Evolutionary conservation across 371 early-diverging fungal species (phyloP), one percentile per base, ranked within the genome.

Genomic region (Circinella minor): DNA sequence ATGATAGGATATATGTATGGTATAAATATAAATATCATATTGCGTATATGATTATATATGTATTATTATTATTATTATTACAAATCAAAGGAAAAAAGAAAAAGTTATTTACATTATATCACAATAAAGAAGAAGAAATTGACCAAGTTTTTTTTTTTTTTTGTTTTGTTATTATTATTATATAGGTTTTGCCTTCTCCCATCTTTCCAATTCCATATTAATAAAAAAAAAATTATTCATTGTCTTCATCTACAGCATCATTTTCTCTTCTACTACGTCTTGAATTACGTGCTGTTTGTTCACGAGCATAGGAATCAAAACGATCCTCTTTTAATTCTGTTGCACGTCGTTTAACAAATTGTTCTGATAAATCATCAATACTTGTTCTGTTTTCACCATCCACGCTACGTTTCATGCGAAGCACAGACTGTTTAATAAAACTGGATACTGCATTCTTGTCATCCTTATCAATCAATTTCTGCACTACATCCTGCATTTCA

Each of bases 381-480:
- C 55, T 62, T 34, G 67, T 36, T 34, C 61, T 20, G 27, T 68
- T 37, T 36, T 55, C 51, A 37, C 14, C 36, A 20, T 70, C 66
- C 9, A 55, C 39, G 43, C 63, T 63, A 13, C 60, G 68, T 57
- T 69, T 65, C 59, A 65, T 64, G 57, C 55, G 68, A 13, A 34
- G 68, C 18, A 63, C 55, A 18, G 81, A 78, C 27, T 73, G 75
- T 34, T 71, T 67, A 7, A 87, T 68, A 15, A 83, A 90, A 77
- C 83, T 81, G 38, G 81, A 75, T 55, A 95, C 91, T 0, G 93
- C 93, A 34, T 92, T 92, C 62, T 86, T 89, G 66, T 98, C 97
- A 65, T 94, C 94, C 79, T 97, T 98, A 55, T 94, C 93, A 10
- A 97, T 95, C 84, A 91, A 93, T 51, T 83, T 67, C 11, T 87